Evolutionary conservation across 306 rosid species (phyloP).

Genomic region (Sesbania bispinosa): DNA sequence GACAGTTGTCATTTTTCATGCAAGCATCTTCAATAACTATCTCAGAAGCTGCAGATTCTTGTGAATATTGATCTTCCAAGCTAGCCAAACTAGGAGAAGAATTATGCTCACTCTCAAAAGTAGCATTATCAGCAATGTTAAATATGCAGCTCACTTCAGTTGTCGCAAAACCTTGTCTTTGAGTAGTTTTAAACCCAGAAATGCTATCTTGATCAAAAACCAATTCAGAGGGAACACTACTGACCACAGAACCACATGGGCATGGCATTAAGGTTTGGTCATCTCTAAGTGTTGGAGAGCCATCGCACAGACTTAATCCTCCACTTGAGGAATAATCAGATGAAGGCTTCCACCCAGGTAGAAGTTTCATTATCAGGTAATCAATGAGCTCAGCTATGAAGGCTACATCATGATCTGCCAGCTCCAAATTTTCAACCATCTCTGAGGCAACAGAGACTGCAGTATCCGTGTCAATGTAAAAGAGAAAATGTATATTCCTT

Average conservation of each 20-base stretch:
- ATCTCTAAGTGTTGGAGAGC: slow-evolving; percentile 18
- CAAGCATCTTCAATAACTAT: slow-evolving; percentile 28
- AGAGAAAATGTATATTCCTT: slow-evolving; percentile 59
- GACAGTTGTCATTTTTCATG: slow-evolving; percentile 23
- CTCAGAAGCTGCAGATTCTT: slow-evolving; percentile 30
- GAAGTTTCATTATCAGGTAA: slow-evolving; percentile 55
- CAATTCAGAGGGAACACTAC: slow-evolving; percentile 23
- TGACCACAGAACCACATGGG: slow-evolving; percentile 37
- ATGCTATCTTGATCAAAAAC: slow-evolving; percentile 32
- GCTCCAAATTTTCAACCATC: slow-evolving; percentile 79
- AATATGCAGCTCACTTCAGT: slow-evolving; percentile 16
- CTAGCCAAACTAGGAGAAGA: slow-evolving; percentile 41
- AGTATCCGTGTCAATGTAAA: slow-evolving; percentile 70
- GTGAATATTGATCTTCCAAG: slow-evolving; percentile 40
- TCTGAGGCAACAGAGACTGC: slow-evolving; percentile 68
- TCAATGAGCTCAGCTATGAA: slow-evolving; percentile 73
- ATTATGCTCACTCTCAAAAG: slow-evolving; percentile 12
- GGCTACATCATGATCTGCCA: slow-evolving; percentile 59
- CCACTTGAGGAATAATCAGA: slow-evolving; percentile 38
- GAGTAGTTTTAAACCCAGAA: background rate
- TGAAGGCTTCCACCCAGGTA: slow-evolving; percentile 63
- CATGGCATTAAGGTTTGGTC: slow-evolving; percentile 21
- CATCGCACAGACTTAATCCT: slow-evolving; percentile 22
- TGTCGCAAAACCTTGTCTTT: slow-evolving; percentile 14
- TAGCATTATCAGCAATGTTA: slow-evolving; percentile 1